Conservation (phyloP, 257 asterid genomes). For the Solanum paucissectum region DNA sequence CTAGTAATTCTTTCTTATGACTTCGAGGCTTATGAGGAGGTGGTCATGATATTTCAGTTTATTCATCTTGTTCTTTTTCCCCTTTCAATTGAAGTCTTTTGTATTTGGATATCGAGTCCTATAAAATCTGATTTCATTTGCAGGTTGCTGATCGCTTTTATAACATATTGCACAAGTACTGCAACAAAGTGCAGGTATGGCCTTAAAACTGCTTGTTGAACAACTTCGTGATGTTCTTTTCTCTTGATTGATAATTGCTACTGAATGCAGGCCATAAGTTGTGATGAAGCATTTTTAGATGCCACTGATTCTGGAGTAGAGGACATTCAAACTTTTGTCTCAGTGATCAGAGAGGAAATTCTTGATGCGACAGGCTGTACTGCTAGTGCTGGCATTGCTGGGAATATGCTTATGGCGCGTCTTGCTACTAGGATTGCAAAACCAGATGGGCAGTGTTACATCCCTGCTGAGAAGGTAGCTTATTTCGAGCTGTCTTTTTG, state of each 20-base stretch:
- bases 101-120: not conserved
- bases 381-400: slow-evolving; percentile 93
- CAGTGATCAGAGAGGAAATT: slow-evolving; percentile 65
- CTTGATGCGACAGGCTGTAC: slow-evolving; percentile 66
- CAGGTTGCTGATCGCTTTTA: slow-evolving; percentile 96
- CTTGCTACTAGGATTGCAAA: slow-evolving; percentile 93
- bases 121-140: slow-evolving; percentile 6
- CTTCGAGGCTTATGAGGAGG: slow-evolving; percentile 96
- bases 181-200: slow-evolving; percentile 85
- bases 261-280: slow-evolving; percentile 77
- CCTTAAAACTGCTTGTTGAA: not conserved
- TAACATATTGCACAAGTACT: slow-evolving; percentile 75
- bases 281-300: slow-evolving; percentile 95
- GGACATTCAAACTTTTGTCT: slow-evolving; percentile 65
- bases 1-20: slow-evolving; percentile 82
- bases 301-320: slow-evolving; percentile 54
- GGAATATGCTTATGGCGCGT: slow-evolving; percentile 93
- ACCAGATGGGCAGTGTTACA: slow-evolving; percentile 80
- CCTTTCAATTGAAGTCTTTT: not conserved
- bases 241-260: slow-evolving; percentile 13
- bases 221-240: not conserved
- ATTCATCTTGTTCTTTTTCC: not conserved
- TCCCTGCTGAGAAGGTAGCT: slow-evolving; percentile 64
- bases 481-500: not conserved
- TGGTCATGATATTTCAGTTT: slow-evolving; percentile 2